phyloP scores from a whole-genome alignment of 1,139 yeast species.

The Candida tetrigidarum region DNA sequence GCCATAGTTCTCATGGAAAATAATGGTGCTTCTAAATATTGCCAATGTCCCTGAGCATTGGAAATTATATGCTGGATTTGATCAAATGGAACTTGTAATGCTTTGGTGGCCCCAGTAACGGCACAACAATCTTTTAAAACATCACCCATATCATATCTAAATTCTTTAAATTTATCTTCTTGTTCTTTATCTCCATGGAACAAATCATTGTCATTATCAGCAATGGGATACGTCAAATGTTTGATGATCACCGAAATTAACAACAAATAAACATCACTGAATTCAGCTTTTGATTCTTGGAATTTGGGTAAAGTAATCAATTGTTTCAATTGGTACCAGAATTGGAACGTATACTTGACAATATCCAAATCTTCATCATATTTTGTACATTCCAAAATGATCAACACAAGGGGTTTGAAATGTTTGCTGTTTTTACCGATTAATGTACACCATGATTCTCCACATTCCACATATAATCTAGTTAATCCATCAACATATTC shows the following conservation, averaged over 20 bases:
- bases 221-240: constrained; percentile 78
- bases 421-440: constrained; percentile 74
- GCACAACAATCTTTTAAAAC: constrained; percentile 94
- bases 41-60: constrained; percentile 62
- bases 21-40: constrained; percentile 85
- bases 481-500: constrained; percentile 77
- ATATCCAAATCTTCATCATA: constrained; percentile 84
- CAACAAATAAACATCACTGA: constrained; percentile 62
- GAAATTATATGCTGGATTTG: constrained; percentile 49
- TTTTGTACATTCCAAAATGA: constrained; percentile 63
- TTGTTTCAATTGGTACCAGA: constrained; percentile 87
- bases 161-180: constrained; percentile 92
- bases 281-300: constrained; percentile 58
- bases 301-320: constrained; percentile 68
- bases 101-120: constrained; percentile 76
- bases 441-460: constrained; percentile 93
- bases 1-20: constrained; percentile 96
- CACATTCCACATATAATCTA: constrained; percentile 86
- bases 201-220: constrained; percentile 40
- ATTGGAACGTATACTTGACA: constrained; percentile 87
- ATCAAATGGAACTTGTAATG: constrained; percentile 65
- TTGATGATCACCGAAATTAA: constrained; percentile 69
- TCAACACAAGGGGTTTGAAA: constrained; percentile 77
- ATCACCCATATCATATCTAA: constrained; percentile 96
- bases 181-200: constrained; percentile 73